Conservation (phyloP, 2,329 filamentous ascomycete genomes). For the Exophiala bonariae region DNA sequence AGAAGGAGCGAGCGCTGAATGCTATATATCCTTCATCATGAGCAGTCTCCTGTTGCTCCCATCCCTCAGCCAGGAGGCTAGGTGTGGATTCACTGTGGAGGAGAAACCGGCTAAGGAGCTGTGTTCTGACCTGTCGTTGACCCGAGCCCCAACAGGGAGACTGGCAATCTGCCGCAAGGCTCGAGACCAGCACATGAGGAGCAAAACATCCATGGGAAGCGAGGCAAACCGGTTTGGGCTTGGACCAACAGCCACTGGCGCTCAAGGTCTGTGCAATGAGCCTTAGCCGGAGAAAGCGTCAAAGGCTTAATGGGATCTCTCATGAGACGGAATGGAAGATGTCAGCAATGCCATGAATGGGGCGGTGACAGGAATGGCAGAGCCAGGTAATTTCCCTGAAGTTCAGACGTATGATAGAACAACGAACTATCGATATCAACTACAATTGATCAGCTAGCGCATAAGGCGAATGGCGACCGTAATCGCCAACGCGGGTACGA, state of each 20-base stretch:
- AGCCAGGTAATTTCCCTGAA: slow-evolving; percentile 14
- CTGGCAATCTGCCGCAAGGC: slow-evolving; percentile 7
- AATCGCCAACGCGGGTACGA: too few relatives aligned
- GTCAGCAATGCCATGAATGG: slow-evolving; percentile 10
- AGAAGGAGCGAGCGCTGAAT: slow-evolving; percentile 6
- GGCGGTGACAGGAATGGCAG: slow-evolving; percentile 16
- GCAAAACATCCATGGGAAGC: neutral
- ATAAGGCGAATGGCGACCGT: too few relatives aligned
- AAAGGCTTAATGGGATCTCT: neutral
- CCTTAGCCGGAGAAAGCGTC: neutral
- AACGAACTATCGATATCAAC: neutral
- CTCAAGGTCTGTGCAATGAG: neutral
- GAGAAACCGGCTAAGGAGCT: neutral
- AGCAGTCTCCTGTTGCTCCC: slow-evolving; percentile 8
- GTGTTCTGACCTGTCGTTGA: neutral
- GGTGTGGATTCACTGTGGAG: slow-evolving; percentile 8
- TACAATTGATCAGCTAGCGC: too few relatives aligned
- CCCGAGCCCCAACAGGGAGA: neutral
- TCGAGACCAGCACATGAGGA: neutral
- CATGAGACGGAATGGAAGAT: slow-evolving; percentile 3
- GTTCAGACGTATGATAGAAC: neutral
- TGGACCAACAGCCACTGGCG: slow-evolving; percentile 10
- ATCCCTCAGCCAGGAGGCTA: slow-evolving; percentile 2
- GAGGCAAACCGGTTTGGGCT: neutral
- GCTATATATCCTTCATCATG: slow-evolving; percentile 15